Conservation (phyloP, 1,284 basidiomycete species). For the Moesziomyces parantarcticus region DNA sequence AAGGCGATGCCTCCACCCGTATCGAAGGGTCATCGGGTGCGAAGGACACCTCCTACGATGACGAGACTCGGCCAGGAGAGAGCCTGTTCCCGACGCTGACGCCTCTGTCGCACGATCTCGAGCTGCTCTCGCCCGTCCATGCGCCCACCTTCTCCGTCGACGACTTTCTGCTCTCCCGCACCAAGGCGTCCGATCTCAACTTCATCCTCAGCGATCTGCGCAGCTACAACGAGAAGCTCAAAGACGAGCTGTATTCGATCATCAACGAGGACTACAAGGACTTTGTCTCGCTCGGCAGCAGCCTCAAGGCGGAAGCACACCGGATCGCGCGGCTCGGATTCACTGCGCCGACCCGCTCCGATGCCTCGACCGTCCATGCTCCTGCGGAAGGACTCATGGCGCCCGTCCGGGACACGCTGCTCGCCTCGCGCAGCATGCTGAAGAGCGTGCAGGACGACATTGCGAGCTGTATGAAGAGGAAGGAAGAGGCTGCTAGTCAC, state of each 20-base stretch:
- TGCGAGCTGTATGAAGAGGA: constrained; percentile 78
- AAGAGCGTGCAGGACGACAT: constrained; percentile 81
- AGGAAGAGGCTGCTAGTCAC: constrained; percentile 75
- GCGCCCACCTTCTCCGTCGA: constrained; percentile 78
- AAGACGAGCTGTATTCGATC: constrained; percentile 90
- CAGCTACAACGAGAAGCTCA: constrained; percentile 82
- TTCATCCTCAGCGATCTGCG: constrained; percentile 87
- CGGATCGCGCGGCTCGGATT: constrained; percentile 41
- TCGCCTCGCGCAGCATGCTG: constrained; percentile 70
- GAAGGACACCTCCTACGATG: constrained; percentile 6
- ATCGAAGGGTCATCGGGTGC: constrained; percentile 3
- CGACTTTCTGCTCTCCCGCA: constrained; percentile 85
- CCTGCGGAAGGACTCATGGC: constrained; percentile 31
- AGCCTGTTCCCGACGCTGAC: constrained; percentile 75
- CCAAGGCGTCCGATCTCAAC: constrained; percentile 82
- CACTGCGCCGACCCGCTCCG: constrained; percentile 1
- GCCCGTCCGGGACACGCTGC: constrained; percentile 36
- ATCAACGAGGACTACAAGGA: constrained; percentile 98
- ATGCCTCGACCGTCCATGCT: background rate
- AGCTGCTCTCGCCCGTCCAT: constrained; percentile 74
- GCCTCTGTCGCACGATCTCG: constrained; percentile 82
- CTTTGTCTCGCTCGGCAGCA: constrained; percentile 86
- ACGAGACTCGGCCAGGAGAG: background rate
- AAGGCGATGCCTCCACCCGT: constrained; percentile 5
- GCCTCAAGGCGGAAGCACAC: constrained; percentile 42